Evolutionary conservation across 495 filamentous ascomycete species (phyloP), one percentile per base, ranked within the genome.

Genomic region (Xylaria palmicola): DNA sequence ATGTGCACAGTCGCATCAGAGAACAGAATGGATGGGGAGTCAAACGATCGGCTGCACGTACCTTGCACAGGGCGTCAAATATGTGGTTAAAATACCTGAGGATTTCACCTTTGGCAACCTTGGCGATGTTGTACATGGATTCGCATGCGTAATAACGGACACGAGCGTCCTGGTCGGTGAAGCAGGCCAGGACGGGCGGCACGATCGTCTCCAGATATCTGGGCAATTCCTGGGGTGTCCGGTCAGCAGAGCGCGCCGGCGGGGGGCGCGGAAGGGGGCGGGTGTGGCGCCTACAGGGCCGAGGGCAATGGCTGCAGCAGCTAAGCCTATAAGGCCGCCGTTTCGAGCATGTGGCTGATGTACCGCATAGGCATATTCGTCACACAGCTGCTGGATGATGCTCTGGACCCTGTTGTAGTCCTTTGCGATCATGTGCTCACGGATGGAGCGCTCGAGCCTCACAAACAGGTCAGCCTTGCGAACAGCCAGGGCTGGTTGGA

Each of bases 71-170:
- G 10, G 94, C 92, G 76, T 98, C 95, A 69, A 99, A 99, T 43
- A 98, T 93, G 52, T 97, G 88, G 72, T 99, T 98, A 77, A 97
- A 99, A 77, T 96, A 98, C 20, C 92, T 82, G 62, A 98, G 72
- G 30, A 96, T 94, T 72, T 99, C 95, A 44, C 95, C 95, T 73
- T 99, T 99, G 22, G 95, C 94, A 8, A 98, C 94, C 78, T 98
- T 98, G 63, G 95, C 92, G 68, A 99, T 98, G 68, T 99, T 99
- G 74, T 99, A 99, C 95, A 99, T 99, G 75, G 92, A 94, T 82
- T 99, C 95, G 77, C 95, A 99, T 47, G 95, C 95, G 75, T 99
- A 99, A 72, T 99, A 99, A 55, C 95, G 86, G 17, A 99, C 95
- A 52, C 95, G 83, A 20, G 95, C 95, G 88, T 99, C 95, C 79